These are phyloP conservation scores for Coemansia sp. DNA, from an alignment of 192 early-diverging fungal species.

Conservation along the genomic window DNA sequence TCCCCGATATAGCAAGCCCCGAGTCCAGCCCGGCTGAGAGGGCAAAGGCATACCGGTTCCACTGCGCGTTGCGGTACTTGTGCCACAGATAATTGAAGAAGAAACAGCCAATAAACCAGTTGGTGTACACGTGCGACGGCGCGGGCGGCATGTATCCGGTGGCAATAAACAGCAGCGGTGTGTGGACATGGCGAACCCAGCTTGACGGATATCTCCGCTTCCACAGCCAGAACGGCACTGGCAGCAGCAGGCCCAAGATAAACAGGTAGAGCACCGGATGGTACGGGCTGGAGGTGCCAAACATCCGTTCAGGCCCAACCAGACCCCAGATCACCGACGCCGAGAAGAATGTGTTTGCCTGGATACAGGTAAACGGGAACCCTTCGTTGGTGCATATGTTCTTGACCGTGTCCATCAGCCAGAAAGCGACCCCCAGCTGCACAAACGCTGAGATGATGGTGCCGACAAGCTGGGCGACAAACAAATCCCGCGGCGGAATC, in stretches of 20 bases:
- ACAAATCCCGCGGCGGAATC: constrained; percentile 75
- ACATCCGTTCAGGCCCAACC: constrained; percentile 67
- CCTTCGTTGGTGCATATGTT: constrained; percentile 57
- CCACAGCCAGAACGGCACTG: constrained; percentile 66
- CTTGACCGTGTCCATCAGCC: constrained; percentile 58
- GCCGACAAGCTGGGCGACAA: constrained; percentile 71
- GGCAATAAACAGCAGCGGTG: constrained; percentile 64
- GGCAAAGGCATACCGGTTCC: constrained; percentile 56
- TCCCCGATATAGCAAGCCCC: constrained; percentile 49
- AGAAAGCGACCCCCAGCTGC: constrained; percentile 65
- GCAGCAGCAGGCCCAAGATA: constrained; percentile 63
- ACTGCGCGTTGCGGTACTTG: constrained; percentile 61
- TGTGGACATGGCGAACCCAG: constrained; percentile 61
- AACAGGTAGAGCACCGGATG: constrained; percentile 48
- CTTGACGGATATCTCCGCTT: constrained; percentile 59
- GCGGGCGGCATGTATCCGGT: constrained; percentile 61
- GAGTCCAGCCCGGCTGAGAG: constrained; percentile 56
- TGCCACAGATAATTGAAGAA: constrained; percentile 70
- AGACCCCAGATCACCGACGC: constrained; percentile 79
- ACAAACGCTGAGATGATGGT: constrained; percentile 68
- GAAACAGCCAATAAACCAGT: constrained; percentile 58
- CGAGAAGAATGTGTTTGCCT: constrained; percentile 61
- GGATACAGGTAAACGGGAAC: constrained; percentile 63
- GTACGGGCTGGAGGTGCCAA: constrained; percentile 59
- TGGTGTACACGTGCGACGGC: constrained; percentile 48